A percentile compares a stretch with the other conserved stretches of the same genome.
Evolutionary conservation across 768 basidiomycete genomes (phyloP).

Genomic region (Dendrothele bispora): DNA sequence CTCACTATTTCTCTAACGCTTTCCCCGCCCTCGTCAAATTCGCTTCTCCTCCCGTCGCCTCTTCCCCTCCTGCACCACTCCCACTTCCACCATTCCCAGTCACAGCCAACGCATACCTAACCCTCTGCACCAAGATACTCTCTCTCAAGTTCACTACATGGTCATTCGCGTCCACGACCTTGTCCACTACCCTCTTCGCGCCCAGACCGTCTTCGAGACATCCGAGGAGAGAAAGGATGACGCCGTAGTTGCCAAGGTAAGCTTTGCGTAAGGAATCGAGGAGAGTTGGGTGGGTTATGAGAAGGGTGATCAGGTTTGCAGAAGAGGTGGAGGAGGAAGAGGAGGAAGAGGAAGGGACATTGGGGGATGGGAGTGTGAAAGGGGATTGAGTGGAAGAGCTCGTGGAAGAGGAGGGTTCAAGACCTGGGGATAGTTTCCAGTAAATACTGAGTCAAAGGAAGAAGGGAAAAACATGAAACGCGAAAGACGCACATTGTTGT

Average conservation of each 20-base stretch:
- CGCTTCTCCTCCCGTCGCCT: constrained; percentile 58
- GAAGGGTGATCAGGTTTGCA: constrained; percentile 81
- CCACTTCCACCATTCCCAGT: too few relatives aligned
- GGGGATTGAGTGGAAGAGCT: too few relatives aligned
- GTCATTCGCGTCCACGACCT: constrained; percentile 84
- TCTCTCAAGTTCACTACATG: constrained; percentile 92
- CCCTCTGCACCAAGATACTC: constrained; percentile 77
- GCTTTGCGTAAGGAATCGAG: constrained; percentile 89
- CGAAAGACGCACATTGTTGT: constrained; percentile 61
- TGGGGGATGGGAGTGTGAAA: constrained; percentile 77
- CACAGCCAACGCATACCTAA: constrained; percentile 83
- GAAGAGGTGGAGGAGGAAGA: too few relatives aligned
- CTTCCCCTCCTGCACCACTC: too few relatives aligned
- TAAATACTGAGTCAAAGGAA: background rate
- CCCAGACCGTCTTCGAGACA: constrained; percentile 84
- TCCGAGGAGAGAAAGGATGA: constrained; percentile 90
- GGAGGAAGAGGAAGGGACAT: too few relatives aligned
- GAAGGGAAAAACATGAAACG: too few relatives aligned
- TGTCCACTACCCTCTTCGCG: constrained; percentile 89
- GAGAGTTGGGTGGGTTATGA: constrained; percentile 76
- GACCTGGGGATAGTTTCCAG: constrained; percentile 39
- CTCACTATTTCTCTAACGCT: constrained; percentile 89
- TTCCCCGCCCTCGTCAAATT: constrained; percentile 67
- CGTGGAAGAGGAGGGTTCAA: too few relatives aligned
- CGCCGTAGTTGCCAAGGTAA: constrained; percentile 87